Evolutionary conservation across 805 yeast genomes (phyloP), one percentile per base, ranked within the genome.

Genomic region (Wickerhamomyces chaumierensis): DNA sequence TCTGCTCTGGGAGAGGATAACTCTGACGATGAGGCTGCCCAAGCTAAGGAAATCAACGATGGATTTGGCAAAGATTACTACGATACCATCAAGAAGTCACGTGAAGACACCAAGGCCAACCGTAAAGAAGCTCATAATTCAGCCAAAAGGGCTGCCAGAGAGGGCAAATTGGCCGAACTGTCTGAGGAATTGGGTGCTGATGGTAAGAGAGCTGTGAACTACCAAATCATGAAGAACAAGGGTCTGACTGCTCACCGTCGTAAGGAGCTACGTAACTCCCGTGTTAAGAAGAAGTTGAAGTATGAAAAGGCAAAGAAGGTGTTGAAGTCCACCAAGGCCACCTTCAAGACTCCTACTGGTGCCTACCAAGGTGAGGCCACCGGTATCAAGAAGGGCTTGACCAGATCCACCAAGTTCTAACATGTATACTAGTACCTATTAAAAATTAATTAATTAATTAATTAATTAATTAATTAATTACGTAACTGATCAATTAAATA

Each of bases 281-380:
- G 98, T 65, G 97, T 92, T 53, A 92, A 92, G 73, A 92, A 90
- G 94, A 82, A 98, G 71, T 84, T 79, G 78, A 85, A 85, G 75
- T 92, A 83, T 67, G 97, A 86, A 47, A 71, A 75, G 58, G 98
- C 98, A 21, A 78, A 86, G 67, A 90, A 86, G 85, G 86, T 86
- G 61, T 80, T 92, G 61, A 78, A 79, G 56, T 82, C 95, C 39
- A 81, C 84, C 47, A 81, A 95, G 60, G 85, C 84, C 39, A 96
- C 87, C n/a, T 87, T 81, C 68, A 72, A 79, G 49, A 67, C 68
- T 16, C 84, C 75, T 37, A 67, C 74, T 44, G 82, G 86, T 46
- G 79, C 95, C 2, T 92, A 92, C 60, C 80, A 72, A 46, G 98
- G 98, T 62, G 98, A 92, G 60, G 72, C 76, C 66, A 87, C 96